Conservation (phyloP, 2,329 filamentous ascomycete species). For the Colletotrichum cordylinicola region DNA sequence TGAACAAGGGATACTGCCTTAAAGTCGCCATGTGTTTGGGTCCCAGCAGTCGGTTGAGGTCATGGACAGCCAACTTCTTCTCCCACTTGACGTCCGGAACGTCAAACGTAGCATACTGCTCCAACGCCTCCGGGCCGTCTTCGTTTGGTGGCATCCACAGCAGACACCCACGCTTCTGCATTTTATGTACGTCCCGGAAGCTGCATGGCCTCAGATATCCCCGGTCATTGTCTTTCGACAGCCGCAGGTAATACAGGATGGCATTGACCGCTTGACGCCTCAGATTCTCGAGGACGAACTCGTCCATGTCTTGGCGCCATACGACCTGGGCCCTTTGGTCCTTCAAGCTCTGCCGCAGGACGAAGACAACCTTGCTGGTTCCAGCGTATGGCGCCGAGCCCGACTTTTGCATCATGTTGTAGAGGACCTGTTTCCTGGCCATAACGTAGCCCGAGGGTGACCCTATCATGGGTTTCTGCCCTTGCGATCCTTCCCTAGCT, state of each 20-base stretch:
- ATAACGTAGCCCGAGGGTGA: background rate
- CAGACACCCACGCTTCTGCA: conserved; percentile 49
- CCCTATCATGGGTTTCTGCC: background rate
- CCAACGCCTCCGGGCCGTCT: background rate
- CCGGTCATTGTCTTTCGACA: conserved; percentile 31
- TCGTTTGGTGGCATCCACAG: conserved; percentile 39
- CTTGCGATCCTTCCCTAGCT: background rate
- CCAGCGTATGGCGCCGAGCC: conserved; percentile 6
- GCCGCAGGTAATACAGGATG: conserved; percentile 44
- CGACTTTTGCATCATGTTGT: conserved; percentile 26
- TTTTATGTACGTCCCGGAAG: conserved; percentile 49
- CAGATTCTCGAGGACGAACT: conserved; percentile 55
- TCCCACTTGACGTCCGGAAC: conserved; percentile 37
- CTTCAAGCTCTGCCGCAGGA: background rate
- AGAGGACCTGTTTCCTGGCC: conserved; percentile 18
- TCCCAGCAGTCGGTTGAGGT: conserved; percentile 58
- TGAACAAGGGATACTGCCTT: conserved; percentile 3
- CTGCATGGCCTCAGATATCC: conserved; percentile 48
- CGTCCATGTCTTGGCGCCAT: conserved; percentile 63
- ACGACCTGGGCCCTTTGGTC: conserved; percentile 26
- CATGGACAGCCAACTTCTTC: conserved; percentile 54
- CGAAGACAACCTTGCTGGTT: conserved; percentile 8
- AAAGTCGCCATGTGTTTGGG: conserved; percentile 47
- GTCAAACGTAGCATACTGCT: conserved; percentile 34
- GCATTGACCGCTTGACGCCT: conserved; percentile 51